Evolutionary conservation across 257 asterid genomes (phyloP).

Genomic region (Fraxinus pennsylvanica): DNA sequence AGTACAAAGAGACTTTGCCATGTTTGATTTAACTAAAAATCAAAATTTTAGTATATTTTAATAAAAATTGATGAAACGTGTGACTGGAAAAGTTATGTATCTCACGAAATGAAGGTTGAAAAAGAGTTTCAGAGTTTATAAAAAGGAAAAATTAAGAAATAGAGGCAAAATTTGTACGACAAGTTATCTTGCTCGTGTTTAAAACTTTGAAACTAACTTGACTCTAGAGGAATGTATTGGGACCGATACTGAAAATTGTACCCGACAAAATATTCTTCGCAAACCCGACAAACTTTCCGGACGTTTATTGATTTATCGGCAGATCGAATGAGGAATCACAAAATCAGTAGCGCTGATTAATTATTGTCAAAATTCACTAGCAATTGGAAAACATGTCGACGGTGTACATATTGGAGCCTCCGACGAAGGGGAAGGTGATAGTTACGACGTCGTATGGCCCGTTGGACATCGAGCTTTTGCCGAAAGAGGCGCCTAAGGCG

Average conservation of each 20-base stretch:
- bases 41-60: no score
- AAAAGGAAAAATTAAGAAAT: no score
- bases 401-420: conserved; percentile 87
- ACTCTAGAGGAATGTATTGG: no score
- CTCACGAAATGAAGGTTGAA: no score
- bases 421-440: conserved; percentile 90
- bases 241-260: background rate
- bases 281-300: background rate
- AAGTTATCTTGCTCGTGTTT: no score
- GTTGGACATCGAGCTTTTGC: conserved; percentile 91
- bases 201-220: no score
- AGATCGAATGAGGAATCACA: background rate
- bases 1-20: no score
- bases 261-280: background rate
- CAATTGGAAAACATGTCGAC: conserved; percentile 59
- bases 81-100: no score
- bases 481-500: conserved; percentile 96
- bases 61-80: no score
- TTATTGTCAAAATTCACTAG: background rate
- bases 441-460: conserved; percentile 81
- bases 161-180: no score
- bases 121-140: no score
- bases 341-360: background rate
- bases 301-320: background rate
- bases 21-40: no score